Percentiles rank a stretch among this genome's conserved stretches.
Evolutionary conservation across 2,329 filamentous ascomycete species (phyloP).

Genomic region (Fusarium sp.): DNA sequence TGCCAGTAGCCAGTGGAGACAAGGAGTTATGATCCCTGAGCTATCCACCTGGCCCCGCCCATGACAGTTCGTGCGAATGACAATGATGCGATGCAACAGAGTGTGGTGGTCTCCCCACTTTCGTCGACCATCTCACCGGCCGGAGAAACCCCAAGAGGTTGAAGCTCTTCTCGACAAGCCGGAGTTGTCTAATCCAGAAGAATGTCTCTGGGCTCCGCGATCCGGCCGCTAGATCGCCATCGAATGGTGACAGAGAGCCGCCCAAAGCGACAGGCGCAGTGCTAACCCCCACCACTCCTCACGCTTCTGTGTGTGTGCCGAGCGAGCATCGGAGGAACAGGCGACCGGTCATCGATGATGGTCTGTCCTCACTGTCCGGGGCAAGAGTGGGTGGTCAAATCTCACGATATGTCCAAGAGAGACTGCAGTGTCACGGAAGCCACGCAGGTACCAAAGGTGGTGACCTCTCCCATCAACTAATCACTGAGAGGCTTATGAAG

Average conservation of each 20-base stretch:
- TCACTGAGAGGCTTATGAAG: slow-evolving; percentile 7
- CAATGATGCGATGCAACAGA: slow-evolving; percentile 10
- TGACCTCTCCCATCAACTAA: slow-evolving; percentile 12
- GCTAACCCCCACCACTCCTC: slow-evolving; percentile 8
- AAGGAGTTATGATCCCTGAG: slow-evolving; percentile 2
- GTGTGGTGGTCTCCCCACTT: background rate
- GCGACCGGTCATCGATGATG: slow-evolving; percentile 4
- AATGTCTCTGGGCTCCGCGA: slow-evolving; percentile 15
- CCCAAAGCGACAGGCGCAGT: slow-evolving; percentile 39
- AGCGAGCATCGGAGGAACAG: slow-evolving; percentile 28
- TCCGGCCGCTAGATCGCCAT: slow-evolving; percentile 17
- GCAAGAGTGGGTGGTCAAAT: slow-evolving; percentile 2
- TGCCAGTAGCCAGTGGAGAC: slow-evolving; percentile 14
- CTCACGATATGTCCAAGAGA: slow-evolving; percentile 8
- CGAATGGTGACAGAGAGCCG: slow-evolving; percentile 31
- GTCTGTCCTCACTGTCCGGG: slow-evolving; percentile 5
- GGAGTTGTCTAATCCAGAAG: background rate
- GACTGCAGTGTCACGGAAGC: slow-evolving; percentile 38
- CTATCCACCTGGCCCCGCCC: slow-evolving; percentile 8
- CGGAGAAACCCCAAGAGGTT: slow-evolving; percentile 14
- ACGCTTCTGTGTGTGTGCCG: slow-evolving; percentile 12
- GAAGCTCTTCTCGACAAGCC: background rate
- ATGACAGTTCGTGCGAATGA: slow-evolving; percentile 30
- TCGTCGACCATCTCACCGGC: background rate
- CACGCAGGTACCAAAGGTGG: slow-evolving; percentile 42